Evolutionary conservation across 768 basidiomycete species (phyloP), one percentile per base, ranked within the genome.

Genomic region (Mycena indigotica): DNA sequence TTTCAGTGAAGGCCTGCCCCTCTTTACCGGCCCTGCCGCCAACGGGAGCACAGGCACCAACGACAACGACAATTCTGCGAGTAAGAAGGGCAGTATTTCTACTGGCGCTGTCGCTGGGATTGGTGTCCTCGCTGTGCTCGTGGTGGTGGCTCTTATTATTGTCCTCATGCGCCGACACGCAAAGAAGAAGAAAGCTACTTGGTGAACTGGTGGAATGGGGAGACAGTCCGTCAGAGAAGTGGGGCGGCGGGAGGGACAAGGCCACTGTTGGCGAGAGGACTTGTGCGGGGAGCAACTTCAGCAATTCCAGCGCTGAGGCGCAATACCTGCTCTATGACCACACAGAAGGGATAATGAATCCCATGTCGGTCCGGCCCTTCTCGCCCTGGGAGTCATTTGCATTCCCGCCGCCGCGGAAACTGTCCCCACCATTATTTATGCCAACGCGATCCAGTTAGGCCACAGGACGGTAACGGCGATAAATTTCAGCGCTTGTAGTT

Each of bases 331-430:
- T 81, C 24, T 17, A 38, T 12, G 52, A 56, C 40, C 45, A 56
- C 56, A 49, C 52, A 40, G 41, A 38, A 62, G 55, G 60, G 38
- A 52, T 56, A 53, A 53, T 52, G 50, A 55, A 52, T 56, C 35
- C 56, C 23, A 84, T 87, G 77, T 84, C 78, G 35, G 84, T 85
- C 19, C 82, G 84, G 38, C 85, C 85, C 2, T 88, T 86, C 73
- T 83, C 85, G 0, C 83, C 85, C 12, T 81, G 81, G 17, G 87
- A 89, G 67, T 80, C 82, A 4, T 89, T 86, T 70, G 70, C 84
- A 6, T 89, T 89, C 75, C 88, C 87, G 2, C 81, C 81, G 53
- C 87, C 88, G 2, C 86, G n/a, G n/a, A n/a, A n/a, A n/a, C n/a
- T n/a, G n/a, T n/a, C n/a, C n/a, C n/a, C n/a, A n/a, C n/a, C n/a